Base-by-base conservation (phyloP, 345 rosid genomes). In the Sapria himalayana region DNA sequence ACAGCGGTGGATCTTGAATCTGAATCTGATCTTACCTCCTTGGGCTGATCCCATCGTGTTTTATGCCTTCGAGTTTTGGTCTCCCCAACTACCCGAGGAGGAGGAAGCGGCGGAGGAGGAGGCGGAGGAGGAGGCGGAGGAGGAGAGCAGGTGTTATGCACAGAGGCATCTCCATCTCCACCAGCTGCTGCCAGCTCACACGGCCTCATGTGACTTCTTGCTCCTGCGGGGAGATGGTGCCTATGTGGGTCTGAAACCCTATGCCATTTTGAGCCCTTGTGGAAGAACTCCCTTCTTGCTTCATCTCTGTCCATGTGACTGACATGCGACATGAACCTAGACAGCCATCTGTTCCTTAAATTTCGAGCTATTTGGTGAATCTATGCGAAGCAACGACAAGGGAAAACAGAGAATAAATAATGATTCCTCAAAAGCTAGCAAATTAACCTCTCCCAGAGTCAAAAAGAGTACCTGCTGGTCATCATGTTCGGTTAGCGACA, bases 41-140 rank as follows among this genome's bases (percentile, higher is more conserved):
- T 72, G 3, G 86, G 91, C 50, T 80, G 93, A 71, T 89, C 98
- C 98, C 98, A 89, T 55, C 98, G 75, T 53, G 78, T 82, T 76
- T 89, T 89, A 50, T 93, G 93, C 69, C 84, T 89, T 41, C 92
- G 84, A 35, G 46, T 57, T 63, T 38, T 64, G 22, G 55, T 46
- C 15, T 58, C 59, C 45, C 34, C 51, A 54, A 39, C 52, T 58
- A 45, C 51, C n/a, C n/a, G n/a, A n/a, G n/a, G n/a, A n/a, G n/a
- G n/a, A n/a, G n/a, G n/a, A n/a, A n/a, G n/a, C n/a, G n/a, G n/a
- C n/a, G n/a, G n/a, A n/a, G n/a, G n/a, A n/a, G n/a, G n/a, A n/a
- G n/a, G n/a, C n/a, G n/a, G n/a, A n/a, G n/a, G n/a, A n/a, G n/a
- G n/a, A n/a, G n/a, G n/a, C n/a, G n/a, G n/a, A 22, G 74, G 54